phyloP scores from a whole-genome alignment of 441 rosid genomes.

The Gossypium laxum region DNA sequence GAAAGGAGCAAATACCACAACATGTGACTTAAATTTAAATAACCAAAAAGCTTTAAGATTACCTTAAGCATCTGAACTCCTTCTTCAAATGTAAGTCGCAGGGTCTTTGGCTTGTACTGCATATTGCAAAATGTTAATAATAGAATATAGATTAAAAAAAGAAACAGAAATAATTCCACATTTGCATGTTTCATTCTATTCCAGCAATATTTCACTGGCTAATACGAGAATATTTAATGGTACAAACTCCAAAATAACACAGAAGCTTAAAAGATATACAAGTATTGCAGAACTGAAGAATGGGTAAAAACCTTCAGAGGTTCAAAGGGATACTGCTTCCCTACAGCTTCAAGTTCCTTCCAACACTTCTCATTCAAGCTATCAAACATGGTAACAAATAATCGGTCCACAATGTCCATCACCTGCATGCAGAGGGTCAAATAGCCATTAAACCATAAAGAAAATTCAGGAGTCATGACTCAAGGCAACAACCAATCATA shows the following conservation, averaged over 20 bases:
- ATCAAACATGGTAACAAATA: constrained; percentile 68
- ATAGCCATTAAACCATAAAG: constrained; percentile 12
- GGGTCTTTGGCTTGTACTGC: constrained; percentile 65
- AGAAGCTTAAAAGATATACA: constrained; percentile 6
- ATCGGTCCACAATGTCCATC: constrained; percentile 66
- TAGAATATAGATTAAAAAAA: constrained; percentile 19
- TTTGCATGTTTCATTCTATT: neutral
- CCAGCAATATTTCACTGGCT: neutral
- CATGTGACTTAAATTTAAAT: neutral
- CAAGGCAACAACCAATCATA: constrained; percentile 20
- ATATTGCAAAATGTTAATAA: constrained; percentile 16
- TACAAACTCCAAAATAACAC: neutral
- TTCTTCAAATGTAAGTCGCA: constrained; percentile 65
- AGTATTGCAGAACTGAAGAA: neutral
- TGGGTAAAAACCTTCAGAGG: constrained; percentile 57
- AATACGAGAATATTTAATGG: neutral
- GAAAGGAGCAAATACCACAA: neutral
- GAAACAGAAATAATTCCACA: neutral
- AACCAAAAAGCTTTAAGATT: constrained; percentile 7
- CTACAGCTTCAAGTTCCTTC: constrained; percentile 66
- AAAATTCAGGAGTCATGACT: neutral
- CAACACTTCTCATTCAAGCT: constrained; percentile 51
- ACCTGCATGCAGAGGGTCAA: constrained; percentile 34
- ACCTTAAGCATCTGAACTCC: constrained; percentile 88
- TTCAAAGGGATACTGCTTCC: constrained; percentile 63